Conservation (phyloP, 257 asterid genomes). For the Asclepias syriaca region DNA sequence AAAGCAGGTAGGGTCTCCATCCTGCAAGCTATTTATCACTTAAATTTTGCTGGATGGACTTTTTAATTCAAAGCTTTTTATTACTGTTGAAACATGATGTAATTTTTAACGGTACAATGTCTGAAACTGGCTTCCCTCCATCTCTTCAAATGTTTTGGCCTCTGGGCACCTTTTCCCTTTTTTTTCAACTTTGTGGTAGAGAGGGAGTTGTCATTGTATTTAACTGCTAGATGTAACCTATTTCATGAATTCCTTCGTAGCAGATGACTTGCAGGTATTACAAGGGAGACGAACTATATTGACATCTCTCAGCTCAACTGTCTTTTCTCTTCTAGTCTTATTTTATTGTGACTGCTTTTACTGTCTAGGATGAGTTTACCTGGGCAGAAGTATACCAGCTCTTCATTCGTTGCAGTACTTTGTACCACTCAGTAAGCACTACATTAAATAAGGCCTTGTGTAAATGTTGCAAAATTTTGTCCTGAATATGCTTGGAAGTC, state of each 20-base stretch:
- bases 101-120: neutral
- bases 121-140: neutral
- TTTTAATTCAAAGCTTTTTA: slow-evolving; percentile 5
- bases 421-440: neutral
- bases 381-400: neutral
- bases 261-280: neutral
- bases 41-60: slow-evolving; percentile 9
- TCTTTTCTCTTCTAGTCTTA: neutral
- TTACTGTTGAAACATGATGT: slow-evolving; percentile 2
- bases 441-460: neutral
- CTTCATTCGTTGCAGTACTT: neutral
- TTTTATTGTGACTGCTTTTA: neutral
- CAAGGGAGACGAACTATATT: neutral
- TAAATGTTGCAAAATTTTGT: neutral
- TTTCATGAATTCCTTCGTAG: neutral
- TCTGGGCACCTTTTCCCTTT: neutral
- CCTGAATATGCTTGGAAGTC: neutral
- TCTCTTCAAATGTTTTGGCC: slow-evolving; percentile 1
- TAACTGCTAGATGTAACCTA: neutral
- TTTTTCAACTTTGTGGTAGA: neutral
- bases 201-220: neutral
- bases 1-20: slow-evolving; percentile 23
- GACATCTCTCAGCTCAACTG: slow-evolving; percentile 4
- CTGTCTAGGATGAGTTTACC: neutral
- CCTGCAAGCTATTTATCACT: slow-evolving; percentile 1